phyloP scores from a whole-genome alignment of 352 stramenopile species.

The Plasmopara halstedii region DNA sequence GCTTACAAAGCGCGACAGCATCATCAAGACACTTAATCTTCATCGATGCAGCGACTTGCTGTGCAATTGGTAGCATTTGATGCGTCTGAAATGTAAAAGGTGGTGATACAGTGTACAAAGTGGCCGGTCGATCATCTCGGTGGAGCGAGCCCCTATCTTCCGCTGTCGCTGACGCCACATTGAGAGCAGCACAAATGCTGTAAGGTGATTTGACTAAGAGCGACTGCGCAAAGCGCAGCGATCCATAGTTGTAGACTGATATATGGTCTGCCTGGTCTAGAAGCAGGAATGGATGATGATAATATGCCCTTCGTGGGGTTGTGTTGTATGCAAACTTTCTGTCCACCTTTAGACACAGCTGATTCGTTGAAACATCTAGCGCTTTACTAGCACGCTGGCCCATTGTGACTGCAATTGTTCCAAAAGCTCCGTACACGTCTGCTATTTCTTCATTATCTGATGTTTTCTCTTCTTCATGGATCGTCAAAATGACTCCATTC shows the following conservation, averaged over 20 bases:
- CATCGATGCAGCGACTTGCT: constrained; percentile 42
- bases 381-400: constrained; percentile 13
- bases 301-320: constrained; percentile 31
- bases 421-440: constrained; percentile 21
- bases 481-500: constrained; percentile 36
- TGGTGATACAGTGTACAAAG: constrained; percentile 32
- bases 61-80: constrained; percentile 43
- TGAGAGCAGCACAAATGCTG: constrained; percentile 19
- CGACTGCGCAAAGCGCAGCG: constrained; percentile 44
- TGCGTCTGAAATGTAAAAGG: constrained; percentile 43
- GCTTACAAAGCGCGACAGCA: constrained; percentile 50
- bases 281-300: constrained; percentile 67
- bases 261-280: constrained; percentile 49
- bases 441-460: constrained; percentile 10
- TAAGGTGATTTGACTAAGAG: constrained; percentile 51
- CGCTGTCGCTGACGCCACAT: constrained; percentile 16
- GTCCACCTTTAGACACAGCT: constrained; percentile 38
- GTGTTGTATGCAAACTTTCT: constrained; percentile 40
- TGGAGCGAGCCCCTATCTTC: constrained; percentile 2
- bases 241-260: constrained; percentile 54
- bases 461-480: constrained; percentile 19
- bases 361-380: constrained; percentile 33
- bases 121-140: constrained; percentile 19
- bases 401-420: constrained; percentile 2
- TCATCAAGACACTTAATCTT: constrained; percentile 34